phyloP scores from a whole-genome alignment of 1,139 yeast genomes.

The Suhomyces taliae region DNA sequence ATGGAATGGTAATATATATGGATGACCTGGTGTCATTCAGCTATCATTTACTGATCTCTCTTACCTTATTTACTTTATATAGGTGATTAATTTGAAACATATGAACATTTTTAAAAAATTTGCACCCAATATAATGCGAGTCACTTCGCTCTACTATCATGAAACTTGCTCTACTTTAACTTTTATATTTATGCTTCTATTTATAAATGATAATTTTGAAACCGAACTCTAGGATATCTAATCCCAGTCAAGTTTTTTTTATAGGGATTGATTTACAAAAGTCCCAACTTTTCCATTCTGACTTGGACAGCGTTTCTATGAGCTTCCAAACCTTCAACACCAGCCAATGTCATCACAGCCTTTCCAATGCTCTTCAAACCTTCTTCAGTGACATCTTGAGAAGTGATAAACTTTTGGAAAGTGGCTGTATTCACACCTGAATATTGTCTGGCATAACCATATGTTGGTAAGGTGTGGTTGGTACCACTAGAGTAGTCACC shows the following conservation, averaged over 20 bases:
- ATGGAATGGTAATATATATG: slow-evolving; percentile 11
- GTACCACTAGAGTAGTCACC: slow-evolving; percentile 99
- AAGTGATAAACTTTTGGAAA: slow-evolving; percentile 90
- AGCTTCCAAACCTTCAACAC: slow-evolving; percentile 93
- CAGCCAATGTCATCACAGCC: slow-evolving; percentile 97
- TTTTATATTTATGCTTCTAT: no score
- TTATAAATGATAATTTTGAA: no score
- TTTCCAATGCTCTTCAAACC: slow-evolving; percentile 87
- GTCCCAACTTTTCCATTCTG: slow-evolving; percentile 79
- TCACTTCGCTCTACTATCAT: no score
- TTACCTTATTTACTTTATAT: no score
- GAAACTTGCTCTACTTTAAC: no score
- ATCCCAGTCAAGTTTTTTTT: background rate
- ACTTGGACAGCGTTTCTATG: slow-evolving; percentile 95
- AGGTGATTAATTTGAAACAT: no score
- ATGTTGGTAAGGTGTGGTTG: slow-evolving; percentile 95
- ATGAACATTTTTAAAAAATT: no score
- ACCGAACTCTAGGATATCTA: no score
- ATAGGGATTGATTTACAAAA: slow-evolving; percentile 14
- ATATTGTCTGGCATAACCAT: slow-evolving; percentile 96
- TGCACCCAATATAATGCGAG: no score
- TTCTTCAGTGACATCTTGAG: slow-evolving; percentile 82
- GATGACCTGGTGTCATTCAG: no score
- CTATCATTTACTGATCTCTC: no score
- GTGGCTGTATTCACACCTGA: slow-evolving; percentile 96